phyloP scores from a whole-genome alignment of 1,284 basidiomycete species.

The Rhodotorula sp. region DNA sequence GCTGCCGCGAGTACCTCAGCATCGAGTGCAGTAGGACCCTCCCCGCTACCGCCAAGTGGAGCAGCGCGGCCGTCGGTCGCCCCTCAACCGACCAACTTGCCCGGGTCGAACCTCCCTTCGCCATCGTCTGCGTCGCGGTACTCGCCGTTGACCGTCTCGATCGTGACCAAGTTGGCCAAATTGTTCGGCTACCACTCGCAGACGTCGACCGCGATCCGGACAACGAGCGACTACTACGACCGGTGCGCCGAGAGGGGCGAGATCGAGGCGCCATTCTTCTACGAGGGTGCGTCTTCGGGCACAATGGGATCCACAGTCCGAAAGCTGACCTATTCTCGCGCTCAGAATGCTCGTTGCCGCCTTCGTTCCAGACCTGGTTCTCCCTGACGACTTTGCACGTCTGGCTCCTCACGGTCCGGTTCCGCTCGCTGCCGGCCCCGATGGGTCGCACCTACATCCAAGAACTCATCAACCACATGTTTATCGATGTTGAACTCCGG shows the following conservation, averaged over 20 bases:
- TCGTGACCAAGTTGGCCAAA: constrained; percentile 50
- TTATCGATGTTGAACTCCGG: constrained; percentile 89
- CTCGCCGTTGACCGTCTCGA: constrained; percentile 39
- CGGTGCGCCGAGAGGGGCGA: constrained; percentile 55
- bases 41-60: not conserved
- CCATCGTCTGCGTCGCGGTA: constrained; percentile 26
- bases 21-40: not conserved
- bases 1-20: not conserved
- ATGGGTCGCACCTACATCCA: constrained; percentile 68
- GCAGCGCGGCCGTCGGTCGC: constrained; percentile 15
- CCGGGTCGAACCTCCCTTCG: constrained; percentile 35
- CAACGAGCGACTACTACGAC: constrained; percentile 58
- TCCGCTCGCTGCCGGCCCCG: constrained; percentile 74
- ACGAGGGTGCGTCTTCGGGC: constrained; percentile 38
- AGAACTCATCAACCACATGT: constrained; percentile 91
- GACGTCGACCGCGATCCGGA: constrained; percentile 56
- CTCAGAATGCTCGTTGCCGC: constrained; percentile 78
- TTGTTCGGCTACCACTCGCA: constrained; percentile 58
- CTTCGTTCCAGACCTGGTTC: constrained; percentile 98
- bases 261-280: constrained; percentile 54
- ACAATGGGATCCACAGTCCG: not conserved
- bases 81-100: constrained; percentile 38
- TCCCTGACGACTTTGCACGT: constrained; percentile 91
- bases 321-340: not conserved
- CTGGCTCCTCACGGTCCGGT: constrained; percentile 82